Conservation (phyloP, 345 rosid species). For the Excoecaria agallocha region DNA sequence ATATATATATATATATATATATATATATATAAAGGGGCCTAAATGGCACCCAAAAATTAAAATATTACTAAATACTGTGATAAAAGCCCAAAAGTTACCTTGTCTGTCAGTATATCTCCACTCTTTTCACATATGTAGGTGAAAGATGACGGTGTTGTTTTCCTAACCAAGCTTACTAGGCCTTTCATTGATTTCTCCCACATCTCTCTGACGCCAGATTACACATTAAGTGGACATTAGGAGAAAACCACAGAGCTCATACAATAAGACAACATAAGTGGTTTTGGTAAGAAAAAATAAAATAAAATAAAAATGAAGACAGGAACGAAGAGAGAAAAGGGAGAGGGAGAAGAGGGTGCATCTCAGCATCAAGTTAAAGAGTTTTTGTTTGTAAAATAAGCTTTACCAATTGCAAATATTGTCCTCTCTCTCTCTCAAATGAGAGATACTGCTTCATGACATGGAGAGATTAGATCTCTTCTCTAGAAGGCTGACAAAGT, state of each 20-base stretch:
- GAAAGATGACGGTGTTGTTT: slow-evolving; percentile 82
- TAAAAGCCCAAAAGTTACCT: slow-evolving; percentile 46
- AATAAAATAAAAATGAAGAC: neutral
- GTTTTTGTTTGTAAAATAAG: neutral
- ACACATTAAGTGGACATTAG: neutral
- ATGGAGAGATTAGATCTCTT: slow-evolving; percentile 4
- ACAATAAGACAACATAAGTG: neutral
- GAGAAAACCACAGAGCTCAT: neutral
- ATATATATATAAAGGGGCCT: no score
- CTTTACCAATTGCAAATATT: neutral
- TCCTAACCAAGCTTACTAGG: slow-evolving; percentile 66
- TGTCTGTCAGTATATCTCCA: slow-evolving; percentile 57
- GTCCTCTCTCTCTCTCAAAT: neutral
- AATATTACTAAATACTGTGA: neutral
- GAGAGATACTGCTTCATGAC: neutral
- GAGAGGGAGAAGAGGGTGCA: neutral
- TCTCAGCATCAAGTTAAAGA: neutral
- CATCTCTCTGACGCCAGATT: slow-evolving; percentile 60
- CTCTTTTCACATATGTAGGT: slow-evolving; percentile 83
- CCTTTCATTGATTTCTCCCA: slow-evolving; percentile 99
- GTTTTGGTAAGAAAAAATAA: neutral
- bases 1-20: no score
- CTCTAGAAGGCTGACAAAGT: neutral
- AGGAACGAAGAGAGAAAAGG: neutral
- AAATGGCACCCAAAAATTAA: neutral